Conservation (phyloP, 805 yeast genomes). For the Teunomyces pallodes region DNA sequence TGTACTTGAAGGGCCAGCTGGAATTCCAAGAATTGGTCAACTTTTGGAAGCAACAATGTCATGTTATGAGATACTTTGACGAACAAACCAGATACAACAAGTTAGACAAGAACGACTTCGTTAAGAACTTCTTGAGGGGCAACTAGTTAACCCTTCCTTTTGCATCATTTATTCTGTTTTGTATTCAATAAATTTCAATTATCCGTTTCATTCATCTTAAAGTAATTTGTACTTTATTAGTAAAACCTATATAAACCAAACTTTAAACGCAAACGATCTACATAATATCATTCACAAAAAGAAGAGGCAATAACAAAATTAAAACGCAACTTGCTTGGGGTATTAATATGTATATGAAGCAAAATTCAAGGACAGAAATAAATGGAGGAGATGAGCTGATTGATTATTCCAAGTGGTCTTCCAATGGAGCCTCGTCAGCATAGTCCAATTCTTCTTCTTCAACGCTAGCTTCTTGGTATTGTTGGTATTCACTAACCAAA, state of each 20-base stretch:
- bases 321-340: constrained; percentile 4
- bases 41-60: constrained; percentile 89
- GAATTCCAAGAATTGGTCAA: constrained; percentile 85
- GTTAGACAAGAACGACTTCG: constrained; percentile 59
- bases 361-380: constrained; percentile 8
- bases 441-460: constrained; percentile 76
- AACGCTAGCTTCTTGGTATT: constrained; percentile 79
- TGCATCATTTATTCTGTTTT: constrained; percentile 3
- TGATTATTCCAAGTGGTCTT: constrained; percentile 46
- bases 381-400: constrained; percentile 1
- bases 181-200: constrained; percentile 1
- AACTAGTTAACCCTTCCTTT: constrained; percentile 22
- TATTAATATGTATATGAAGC: constrained; percentile 11
- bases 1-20: constrained; percentile 83
- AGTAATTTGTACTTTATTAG: constrained; percentile 1
- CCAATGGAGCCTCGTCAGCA: constrained; percentile 62
- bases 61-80: constrained; percentile 78
- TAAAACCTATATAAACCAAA: constrained; percentile 4
- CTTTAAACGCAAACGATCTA: constrained; percentile 2
- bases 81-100: constrained; percentile 57
- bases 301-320: constrained; percentile 3
- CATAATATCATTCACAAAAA: constrained; percentile 1
- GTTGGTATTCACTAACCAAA: constrained; percentile 84
- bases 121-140: constrained; percentile 72
- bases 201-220: background rate